Base-by-base conservation (phyloP, 352 stramenopile genomes). In the Pythium sukuiense region DNA sequence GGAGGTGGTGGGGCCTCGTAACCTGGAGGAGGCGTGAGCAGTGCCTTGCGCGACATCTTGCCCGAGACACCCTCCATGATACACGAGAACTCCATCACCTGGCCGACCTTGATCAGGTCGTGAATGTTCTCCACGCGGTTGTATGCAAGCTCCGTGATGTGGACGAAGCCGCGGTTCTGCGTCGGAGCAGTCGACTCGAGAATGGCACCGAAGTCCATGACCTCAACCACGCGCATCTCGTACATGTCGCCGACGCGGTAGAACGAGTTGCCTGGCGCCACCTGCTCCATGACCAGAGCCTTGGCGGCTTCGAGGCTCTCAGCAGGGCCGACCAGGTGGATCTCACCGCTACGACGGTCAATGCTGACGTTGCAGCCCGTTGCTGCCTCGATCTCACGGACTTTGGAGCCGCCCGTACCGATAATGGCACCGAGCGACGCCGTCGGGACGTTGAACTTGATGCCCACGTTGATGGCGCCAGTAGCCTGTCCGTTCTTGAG, bases 141-240 rank as follows among this genome's bases (percentile, higher is more conserved):
- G 54, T 79, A 70, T 2, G 87, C 72, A n/a, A 98, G 72, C 72
- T 99, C 92, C 35, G 89, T 97, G 57, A 99, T 92, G 82, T 99
- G 97, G 33, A 99, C 83, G 41, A 99, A 90, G 43, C 89, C 97
- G 33, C 96, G 87, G 59, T 98, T 85, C 29, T 79, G 76, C 37
- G 92, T 67, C 30, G 92, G 81, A 52, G 70, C 65, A 20, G 72
- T 86, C 26, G 82, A 77, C 67, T 93, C 82, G 49, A 99, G 83
- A 55, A 98, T 87, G 20, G 90, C 92, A 32, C 97, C 97, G 74
- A 98, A 99, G 71, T 99, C 96, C 74, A 98, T 93, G 11, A 99
- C 68, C 57, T 98, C 88, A 27, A 85, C 89, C 56, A 99, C 92
- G 20, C 84, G 93, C 61, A 97, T 98, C 61, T 88, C 87, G 74